Percentiles rank a stretch among this genome's conserved stretches.
Evolutionary conservation across 768 basidiomycete species (phyloP).

Genomic region (Boletus barrowsii): DNA sequence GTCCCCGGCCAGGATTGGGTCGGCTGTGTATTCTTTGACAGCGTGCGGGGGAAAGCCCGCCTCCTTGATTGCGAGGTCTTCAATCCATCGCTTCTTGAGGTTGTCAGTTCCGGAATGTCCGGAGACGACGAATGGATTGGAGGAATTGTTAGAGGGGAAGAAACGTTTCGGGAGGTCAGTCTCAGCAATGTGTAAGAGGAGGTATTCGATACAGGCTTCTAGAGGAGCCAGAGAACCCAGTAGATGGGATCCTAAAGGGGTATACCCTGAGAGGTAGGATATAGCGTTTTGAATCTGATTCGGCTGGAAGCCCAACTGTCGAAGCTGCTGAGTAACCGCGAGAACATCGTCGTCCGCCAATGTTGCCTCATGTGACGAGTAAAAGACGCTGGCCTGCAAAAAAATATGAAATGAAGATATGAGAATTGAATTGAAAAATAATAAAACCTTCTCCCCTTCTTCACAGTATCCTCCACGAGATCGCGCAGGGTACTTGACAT

Average conservation of each 20-base stretch:
- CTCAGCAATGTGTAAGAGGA: slow-evolving; percentile 81
- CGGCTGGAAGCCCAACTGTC: slow-evolving; percentile 62
- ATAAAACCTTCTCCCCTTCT: slow-evolving; percentile 48
- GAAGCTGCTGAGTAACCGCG: slow-evolving; percentile 53
- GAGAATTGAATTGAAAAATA: not conserved
- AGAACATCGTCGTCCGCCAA: slow-evolving; percentile 43
- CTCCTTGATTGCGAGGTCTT: slow-evolving; percentile 77
- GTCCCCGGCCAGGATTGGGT: slow-evolving; percentile 39
- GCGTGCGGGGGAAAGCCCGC: slow-evolving; percentile 76
- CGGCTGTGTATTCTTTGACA: slow-evolving; percentile 53
- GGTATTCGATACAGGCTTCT: slow-evolving; percentile 80
- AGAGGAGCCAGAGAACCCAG: slow-evolving; percentile 57
- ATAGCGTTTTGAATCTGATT: slow-evolving; percentile 50
- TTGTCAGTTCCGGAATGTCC: slow-evolving; percentile 59
- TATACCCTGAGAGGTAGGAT: slow-evolving; percentile 56
- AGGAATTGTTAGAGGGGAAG: slow-evolving; percentile 60
- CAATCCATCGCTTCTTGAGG: slow-evolving; percentile 73
- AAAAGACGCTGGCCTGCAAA: slow-evolving; percentile 48
- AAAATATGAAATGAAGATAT: not conserved
- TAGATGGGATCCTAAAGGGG: slow-evolving; percentile 58
- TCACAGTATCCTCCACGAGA: slow-evolving; percentile 76
- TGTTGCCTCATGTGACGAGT: slow-evolving; percentile 39
- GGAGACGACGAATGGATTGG: slow-evolving; percentile 65
- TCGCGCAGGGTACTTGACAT: slow-evolving; percentile 79
- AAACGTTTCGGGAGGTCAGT: slow-evolving; percentile 80